Conservation (phyloP, 2,329 filamentous ascomycete species). For the Hypomyces perniciosus region DNA sequence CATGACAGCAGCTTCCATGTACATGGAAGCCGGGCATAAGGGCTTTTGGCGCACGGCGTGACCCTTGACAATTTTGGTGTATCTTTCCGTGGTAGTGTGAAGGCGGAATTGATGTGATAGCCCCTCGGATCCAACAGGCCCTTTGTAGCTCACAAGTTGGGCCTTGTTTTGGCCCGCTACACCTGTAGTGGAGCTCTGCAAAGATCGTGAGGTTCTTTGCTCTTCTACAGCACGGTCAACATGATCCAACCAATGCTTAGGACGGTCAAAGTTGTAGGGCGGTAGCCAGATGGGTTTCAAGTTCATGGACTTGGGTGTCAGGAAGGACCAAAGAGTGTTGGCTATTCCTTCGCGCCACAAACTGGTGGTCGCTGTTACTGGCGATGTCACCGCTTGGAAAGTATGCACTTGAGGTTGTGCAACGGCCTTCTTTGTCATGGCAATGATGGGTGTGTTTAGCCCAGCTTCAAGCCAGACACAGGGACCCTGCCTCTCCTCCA, state of each 20-base stretch:
- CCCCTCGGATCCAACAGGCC: not conserved
- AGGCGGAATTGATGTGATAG: constrained; percentile 11
- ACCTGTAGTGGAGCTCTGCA: not conserved
- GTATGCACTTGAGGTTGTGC: not conserved
- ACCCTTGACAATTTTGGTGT: constrained; percentile 13
- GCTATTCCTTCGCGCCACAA: constrained; percentile 14
- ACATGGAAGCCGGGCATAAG: constrained; percentile 19
- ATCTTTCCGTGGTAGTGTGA: constrained; percentile 12
- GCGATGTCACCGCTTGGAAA: not conserved
- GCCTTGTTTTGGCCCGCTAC: not conserved
- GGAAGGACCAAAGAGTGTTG: constrained; percentile 14
- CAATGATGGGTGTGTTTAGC: constrained; percentile 25
- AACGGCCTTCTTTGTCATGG: constrained; percentile 27
- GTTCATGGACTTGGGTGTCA: constrained; percentile 10
- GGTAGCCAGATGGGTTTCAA: constrained; percentile 14
- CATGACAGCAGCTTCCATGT: constrained; percentile 18
- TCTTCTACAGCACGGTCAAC: constrained; percentile 13
- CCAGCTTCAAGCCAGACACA: constrained; percentile 30
- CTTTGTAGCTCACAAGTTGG: not conserved
- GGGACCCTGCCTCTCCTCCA: constrained; percentile 17
- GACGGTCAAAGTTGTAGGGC: constrained; percentile 15
- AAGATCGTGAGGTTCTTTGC: not conserved
- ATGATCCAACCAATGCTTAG: constrained; percentile 16
- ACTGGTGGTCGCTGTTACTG: not conserved
- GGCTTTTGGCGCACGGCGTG: constrained; percentile 16